These are phyloP conservation scores for Amanita brunnescens DNA, from an alignment of 768 basidiomycete species.

Conservation along the genomic window DNA sequence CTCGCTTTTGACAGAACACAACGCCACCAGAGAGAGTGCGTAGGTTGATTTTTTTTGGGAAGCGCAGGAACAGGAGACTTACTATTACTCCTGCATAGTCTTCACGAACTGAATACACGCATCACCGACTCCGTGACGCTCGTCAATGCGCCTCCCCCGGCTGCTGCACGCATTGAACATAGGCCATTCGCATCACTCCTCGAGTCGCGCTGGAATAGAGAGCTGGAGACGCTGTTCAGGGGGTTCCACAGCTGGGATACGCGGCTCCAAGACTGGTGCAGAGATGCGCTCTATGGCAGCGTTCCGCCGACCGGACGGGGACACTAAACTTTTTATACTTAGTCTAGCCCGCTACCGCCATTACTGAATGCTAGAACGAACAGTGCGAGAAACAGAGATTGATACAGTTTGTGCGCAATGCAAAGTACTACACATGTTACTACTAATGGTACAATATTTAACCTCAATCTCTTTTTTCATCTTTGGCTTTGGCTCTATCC, in stretches of 20 bases:
- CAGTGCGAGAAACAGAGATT: no score
- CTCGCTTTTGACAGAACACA: constrained; percentile 38
- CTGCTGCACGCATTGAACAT: constrained; percentile 41
- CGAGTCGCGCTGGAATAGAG: constrained; percentile 51
- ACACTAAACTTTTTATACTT: background rate
- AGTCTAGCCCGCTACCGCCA: no score
- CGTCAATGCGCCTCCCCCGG: constrained; percentile 43
- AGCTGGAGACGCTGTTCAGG: constrained; percentile 37
- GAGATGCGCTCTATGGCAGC: constrained; percentile 34
- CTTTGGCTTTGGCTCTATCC: background rate
- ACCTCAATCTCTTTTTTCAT: background rate
- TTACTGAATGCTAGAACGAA: no score
- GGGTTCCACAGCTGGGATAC: constrained; percentile 39
- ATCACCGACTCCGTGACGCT: constrained; percentile 40
- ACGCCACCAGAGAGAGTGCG: constrained; percentile 49
- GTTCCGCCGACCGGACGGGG: background rate
- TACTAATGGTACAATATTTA: background rate
- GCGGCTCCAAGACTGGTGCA: constrained; percentile 38
- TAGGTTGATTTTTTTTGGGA: constrained; percentile 8
- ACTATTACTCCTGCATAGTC: constrained; percentile 20
- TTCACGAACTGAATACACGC: constrained; percentile 41
- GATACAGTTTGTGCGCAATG: no score
- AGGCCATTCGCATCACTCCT: constrained; percentile 40
- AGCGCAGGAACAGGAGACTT: background rate
- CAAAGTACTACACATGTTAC: no score